Evolutionary conservation across 352 stramenopile genomes (phyloP).

Genomic region (Phytopythium kandeliae): DNA sequence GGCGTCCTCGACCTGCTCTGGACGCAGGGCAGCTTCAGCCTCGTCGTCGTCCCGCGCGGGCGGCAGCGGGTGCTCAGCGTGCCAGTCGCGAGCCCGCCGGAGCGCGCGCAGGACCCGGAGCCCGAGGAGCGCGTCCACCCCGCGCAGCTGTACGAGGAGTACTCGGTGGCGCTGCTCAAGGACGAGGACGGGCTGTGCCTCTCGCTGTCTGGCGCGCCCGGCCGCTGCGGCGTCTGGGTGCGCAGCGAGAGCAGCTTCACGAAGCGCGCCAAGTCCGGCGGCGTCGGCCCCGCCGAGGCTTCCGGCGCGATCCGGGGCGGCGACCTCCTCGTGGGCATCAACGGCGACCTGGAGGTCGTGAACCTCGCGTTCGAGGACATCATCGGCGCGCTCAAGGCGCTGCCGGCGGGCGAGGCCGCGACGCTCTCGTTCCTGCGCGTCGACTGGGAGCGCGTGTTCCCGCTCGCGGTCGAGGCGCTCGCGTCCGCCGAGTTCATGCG

Average conservation of each 20-base stretch:
- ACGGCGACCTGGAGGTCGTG: slow-evolving; percentile 43
- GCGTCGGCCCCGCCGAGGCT: slow-evolving; percentile 54
- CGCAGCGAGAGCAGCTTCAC: slow-evolving; percentile 75
- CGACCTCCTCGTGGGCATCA: slow-evolving; percentile 67
- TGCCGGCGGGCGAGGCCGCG: slow-evolving; percentile 39
- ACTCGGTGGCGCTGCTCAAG: slow-evolving; percentile 51
- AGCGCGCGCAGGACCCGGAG: slow-evolving; percentile 11
- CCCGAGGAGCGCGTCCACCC: slow-evolving; percentile 7
- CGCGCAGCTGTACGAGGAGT: slow-evolving; percentile 32
- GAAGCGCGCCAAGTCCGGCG: slow-evolving; percentile 28
- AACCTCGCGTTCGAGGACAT: slow-evolving; percentile 70
- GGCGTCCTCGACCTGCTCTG: slow-evolving; percentile 59
- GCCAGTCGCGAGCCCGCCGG: slow-evolving; percentile 15
- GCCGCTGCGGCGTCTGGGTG: slow-evolving; percentile 74
- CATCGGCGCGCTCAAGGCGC: slow-evolving; percentile 48
- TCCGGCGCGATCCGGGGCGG: slow-evolving; percentile 50
- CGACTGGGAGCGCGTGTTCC: slow-evolving; percentile 48
- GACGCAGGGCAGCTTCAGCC: slow-evolving; percentile 48
- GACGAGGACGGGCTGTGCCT: slow-evolving; percentile 67
- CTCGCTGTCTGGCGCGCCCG: slow-evolving; percentile 66
- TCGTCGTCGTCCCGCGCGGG: slow-evolving; percentile 57
- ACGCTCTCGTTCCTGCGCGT: slow-evolving; percentile 55
- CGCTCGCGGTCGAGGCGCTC: slow-evolving; percentile 44
- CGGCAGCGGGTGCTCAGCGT: slow-evolving; percentile 31
- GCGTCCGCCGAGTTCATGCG: slow-evolving; percentile 39